Percentiles rank a stretch among this genome's conserved stretches.
These are phyloP conservation scores for Candida anglica DNA, from an alignment of 805 yeast genomes.

Conservation along the genomic window DNA sequence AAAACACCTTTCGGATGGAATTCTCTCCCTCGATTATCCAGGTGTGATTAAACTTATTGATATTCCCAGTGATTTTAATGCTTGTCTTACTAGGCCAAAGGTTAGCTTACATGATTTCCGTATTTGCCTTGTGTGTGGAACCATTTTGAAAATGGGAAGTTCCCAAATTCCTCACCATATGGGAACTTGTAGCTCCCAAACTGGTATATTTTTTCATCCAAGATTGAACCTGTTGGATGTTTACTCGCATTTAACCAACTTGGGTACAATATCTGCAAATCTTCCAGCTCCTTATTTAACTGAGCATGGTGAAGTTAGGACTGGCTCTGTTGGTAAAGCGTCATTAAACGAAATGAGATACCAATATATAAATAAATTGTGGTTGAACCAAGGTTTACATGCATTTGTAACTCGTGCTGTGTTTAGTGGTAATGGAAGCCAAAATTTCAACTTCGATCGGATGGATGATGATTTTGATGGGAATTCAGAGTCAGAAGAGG, in stretches of 20 bases:
- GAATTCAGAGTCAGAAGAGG: conserved; percentile 1
- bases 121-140: conserved; percentile 36
- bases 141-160: conserved; percentile 24
- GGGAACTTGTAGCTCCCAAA: conserved; percentile 16
- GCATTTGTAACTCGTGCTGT: conserved; percentile 25
- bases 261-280: conserved; percentile 8
- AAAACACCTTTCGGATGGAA: conserved; percentile 16
- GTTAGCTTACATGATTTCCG: conserved; percentile 16
- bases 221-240: conserved; percentile 22
- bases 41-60: conserved; percentile 50
- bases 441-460: not conserved
- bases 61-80: conserved; percentile 42
- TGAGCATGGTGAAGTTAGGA: conserved; percentile 70
- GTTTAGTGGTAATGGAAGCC: no score
- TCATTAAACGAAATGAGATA: conserved; percentile 51
- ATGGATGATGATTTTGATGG: conserved; percentile 1
- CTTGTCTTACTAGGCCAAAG: conserved; percentile 12
- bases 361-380: conserved; percentile 50
- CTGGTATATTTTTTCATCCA: conserved; percentile 23
- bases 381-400: conserved; percentile 59
- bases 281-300: conserved; percentile 71
- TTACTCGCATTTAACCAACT: conserved; percentile 10
- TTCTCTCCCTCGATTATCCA: conserved; percentile 43
- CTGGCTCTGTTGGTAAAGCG: conserved; percentile 54
- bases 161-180: conserved; percentile 17